Evolutionary conservation across 1,139 yeast species (phyloP).

Genomic region (Suhomyces choctaworum): DNA sequence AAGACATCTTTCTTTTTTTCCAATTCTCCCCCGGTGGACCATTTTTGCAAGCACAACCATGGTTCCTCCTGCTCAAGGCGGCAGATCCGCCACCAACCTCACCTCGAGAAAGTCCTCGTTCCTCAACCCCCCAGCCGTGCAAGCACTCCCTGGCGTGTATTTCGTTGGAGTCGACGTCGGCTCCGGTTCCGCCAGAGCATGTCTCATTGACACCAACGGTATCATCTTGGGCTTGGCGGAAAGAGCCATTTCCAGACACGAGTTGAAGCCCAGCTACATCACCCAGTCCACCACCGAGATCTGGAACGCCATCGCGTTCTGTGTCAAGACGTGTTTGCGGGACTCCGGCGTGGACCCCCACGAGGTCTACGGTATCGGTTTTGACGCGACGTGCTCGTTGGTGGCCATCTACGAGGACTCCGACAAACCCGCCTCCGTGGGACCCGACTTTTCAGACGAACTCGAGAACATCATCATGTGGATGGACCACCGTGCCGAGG

Average conservation of each 20-base stretch:
- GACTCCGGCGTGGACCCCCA: constrained; percentile 72
- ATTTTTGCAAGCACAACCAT: background rate
- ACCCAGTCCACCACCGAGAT: constrained; percentile 92
- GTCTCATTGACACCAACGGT: constrained; percentile 81
- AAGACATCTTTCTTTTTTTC: too few relatives aligned
- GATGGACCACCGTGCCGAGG: constrained; percentile 98
- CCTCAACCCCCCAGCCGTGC: constrained; percentile 37
- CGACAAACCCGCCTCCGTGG: constrained; percentile 81
- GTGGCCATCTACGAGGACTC: constrained; percentile 70
- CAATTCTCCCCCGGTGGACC: too few relatives aligned
- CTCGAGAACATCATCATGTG: constrained; percentile 86
- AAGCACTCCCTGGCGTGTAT: constrained; percentile 54
- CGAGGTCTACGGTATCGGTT: constrained; percentile 82
- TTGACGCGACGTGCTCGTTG: constrained; percentile 95
- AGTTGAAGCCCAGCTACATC: constrained; percentile 66
- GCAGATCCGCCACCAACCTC: constrained; percentile 40
- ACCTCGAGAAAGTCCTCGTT: constrained; percentile 43
- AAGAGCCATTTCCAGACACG: constrained; percentile 74
- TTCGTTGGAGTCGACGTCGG: constrained; percentile 97
- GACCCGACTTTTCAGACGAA: constrained; percentile 77
- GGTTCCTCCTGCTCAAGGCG: constrained; percentile 7
- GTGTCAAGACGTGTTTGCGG: constrained; percentile 70
- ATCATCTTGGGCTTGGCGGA: constrained; percentile 80
- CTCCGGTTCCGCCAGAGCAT: constrained; percentile 95
- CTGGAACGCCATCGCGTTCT: constrained; percentile 84